Percentiles rank a stretch among this genome's conserved stretches.
phyloP scores from a whole-genome alignment of 805 yeast species.

The Myxozyma geophila region DNA sequence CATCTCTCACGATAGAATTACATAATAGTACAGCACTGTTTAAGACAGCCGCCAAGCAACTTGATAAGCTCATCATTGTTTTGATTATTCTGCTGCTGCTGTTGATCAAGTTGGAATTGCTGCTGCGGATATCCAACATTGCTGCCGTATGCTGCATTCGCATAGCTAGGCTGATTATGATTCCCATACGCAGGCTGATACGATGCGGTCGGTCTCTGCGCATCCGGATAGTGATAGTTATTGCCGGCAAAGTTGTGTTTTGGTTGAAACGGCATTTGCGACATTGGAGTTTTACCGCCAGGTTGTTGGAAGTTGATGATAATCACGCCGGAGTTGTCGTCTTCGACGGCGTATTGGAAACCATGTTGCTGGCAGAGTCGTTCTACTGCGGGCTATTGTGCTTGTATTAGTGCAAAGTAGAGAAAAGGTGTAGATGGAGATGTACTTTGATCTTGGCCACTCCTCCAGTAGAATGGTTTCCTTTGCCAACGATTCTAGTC shows the following conservation, averaged over 20 bases:
- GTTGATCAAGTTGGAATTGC: constrained; percentile 36
- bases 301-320: constrained; percentile 65
- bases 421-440: not conserved
- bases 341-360: constrained; percentile 64
- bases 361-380: constrained; percentile 69
- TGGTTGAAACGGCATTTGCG: constrained; percentile 29
- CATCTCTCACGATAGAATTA: not conserved
- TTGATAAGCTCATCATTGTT: constrained; percentile 28
- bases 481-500: constrained; percentile 80
- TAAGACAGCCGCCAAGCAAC: constrained; percentile 22
- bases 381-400: constrained; percentile 74
- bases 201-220: constrained; percentile 36
- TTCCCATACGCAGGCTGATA: constrained; percentile 19
- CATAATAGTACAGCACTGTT: constrained; percentile 34
- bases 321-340: constrained; percentile 78
- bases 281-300: constrained; percentile 40
- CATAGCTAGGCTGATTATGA: constrained; percentile 15
- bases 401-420: not conserved
- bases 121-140: constrained; percentile 39
- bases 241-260: constrained; percentile 46
- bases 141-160: constrained; percentile 24
- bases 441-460: constrained; percentile 71
- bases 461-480: constrained; percentile 79
- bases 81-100: constrained; percentile 38
- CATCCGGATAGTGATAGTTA: constrained; percentile 41